Evolutionary conservation across 2,329 filamentous ascomycete genomes (phyloP), one percentile per base, ranked within the genome.

Genomic region (Arthroderma uncinatum): DNA sequence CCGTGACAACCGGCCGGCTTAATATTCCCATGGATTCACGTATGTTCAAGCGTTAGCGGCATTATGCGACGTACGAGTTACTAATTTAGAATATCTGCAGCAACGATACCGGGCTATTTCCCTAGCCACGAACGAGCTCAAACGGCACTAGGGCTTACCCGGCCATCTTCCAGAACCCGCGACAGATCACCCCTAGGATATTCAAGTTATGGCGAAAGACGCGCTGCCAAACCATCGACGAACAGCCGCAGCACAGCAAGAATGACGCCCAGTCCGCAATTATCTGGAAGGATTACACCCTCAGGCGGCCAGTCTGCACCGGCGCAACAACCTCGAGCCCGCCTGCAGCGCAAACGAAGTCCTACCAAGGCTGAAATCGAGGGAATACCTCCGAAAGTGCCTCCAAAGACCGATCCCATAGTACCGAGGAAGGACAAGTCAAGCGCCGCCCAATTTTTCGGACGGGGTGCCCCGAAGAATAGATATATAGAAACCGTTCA

Each of bases 31-130:
- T 53, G 50, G 66, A 67, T 57, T 67, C 66, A 30, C 66, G 66
- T 67, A 62, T 61, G 65, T 61, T n/a, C 9, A 37, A 30, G 16
- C 19, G 6, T n/a, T 25, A 14, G 21, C 36, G 50, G 10, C 25
- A 23, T 36, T 28, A n/a, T 48, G 44, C n/a, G 25, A 28, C 28
- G 21, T 10, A 48, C 23, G 14, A 21, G 44, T 48, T 25, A 30
- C 44, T 48, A 30, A 48, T 30, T 30, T 30, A 42, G 44, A 23
- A 19, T 12, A 14, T 23, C n/a, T 25, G n/a, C 52, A 68, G 66
- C 66, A 53, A 67, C 66, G 19, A 64, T 67, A 44, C 65, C 66
- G 4, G 65, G 62, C n/a, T 61, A 60, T 48, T 64, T 61, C 57
- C 64, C 62, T 8, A 39, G 63, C 28, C 62, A 64, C 57, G 65